A percentile compares a stretch with the other conserved stretches of the same genome.
phyloP scores from a whole-genome alignment of 2,329 filamentous ascomycete genomes.

The Xylariomycetidae sp. region DNA sequence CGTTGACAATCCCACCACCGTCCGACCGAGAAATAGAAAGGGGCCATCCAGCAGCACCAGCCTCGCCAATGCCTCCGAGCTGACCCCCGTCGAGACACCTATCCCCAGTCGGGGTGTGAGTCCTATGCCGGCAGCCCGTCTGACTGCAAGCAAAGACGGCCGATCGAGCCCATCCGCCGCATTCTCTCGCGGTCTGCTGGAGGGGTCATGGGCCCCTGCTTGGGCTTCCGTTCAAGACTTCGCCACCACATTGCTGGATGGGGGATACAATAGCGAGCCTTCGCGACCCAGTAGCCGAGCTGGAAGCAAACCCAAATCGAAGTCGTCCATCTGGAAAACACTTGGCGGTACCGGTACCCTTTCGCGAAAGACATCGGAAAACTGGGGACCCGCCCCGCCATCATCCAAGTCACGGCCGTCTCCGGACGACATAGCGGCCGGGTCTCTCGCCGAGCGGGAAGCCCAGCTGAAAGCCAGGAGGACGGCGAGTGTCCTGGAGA shows the following conservation, averaged over 20 bases:
- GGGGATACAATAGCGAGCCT: conserved; percentile 27
- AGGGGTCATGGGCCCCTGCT: conserved; percentile 45
- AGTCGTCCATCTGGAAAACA: conserved; percentile 26
- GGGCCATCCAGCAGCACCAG: conserved; percentile 26
- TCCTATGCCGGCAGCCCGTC: conserved; percentile 41
- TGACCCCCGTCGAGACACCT: conserved; percentile 32
- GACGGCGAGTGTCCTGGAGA: conserved; percentile 55
- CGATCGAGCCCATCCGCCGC: conserved; percentile 24
- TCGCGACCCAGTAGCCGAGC: conserved; percentile 25
- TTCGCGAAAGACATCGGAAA: conserved; percentile 20
- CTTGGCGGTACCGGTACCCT: conserved; percentile 18
- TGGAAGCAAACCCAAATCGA: conserved; percentile 22
- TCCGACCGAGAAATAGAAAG: conserved; percentile 47
- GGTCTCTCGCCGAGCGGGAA: conserved; percentile 47
- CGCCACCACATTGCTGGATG: conserved; percentile 39
- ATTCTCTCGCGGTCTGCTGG: conserved; percentile 38
- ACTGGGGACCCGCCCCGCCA: conserved; percentile 49
- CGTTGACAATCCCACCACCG: conserved; percentile 33
- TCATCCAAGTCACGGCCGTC: conserved; percentile 29
- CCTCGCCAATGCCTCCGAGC: conserved; percentile 22
- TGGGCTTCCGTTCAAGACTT: conserved; percentile 52
- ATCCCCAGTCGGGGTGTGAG: conserved; percentile 39
- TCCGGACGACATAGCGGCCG: conserved; percentile 46
- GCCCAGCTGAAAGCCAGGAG: conserved; percentile 49
- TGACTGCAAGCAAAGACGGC: conserved; percentile 23